Evolutionary conservation across 1,284 basidiomycete genomes (phyloP), one percentile per base, ranked within the genome.

Genomic region (Trametes pubescens): DNA sequence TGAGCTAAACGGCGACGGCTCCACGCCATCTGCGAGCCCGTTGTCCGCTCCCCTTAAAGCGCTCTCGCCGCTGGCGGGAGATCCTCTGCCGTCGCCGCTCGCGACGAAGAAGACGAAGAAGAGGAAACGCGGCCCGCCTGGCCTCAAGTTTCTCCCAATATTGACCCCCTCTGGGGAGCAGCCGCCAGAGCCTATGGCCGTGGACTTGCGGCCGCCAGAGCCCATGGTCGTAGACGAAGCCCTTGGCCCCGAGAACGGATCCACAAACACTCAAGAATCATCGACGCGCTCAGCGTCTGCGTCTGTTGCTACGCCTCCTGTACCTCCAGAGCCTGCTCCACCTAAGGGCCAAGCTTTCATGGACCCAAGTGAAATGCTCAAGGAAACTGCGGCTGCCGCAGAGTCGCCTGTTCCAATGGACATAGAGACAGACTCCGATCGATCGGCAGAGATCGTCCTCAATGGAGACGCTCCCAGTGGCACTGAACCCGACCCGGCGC

Each of bases 41-140:
- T 24, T 40, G 6, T 4, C 29, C 6, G 3, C 11, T 10, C 29
- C 48, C 34, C 26, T 11, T 3, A 56, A 56, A 2, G 44, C 21
- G 32, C 21, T 21, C 0, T 48, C 46, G 4, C 32, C 53, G 2
- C 40, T 37, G 16, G 13, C 53, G 18, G 40, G 24, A 13, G 53
- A 53, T 8, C 13, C 26, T 14, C 61, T 68, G 3, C 66, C 66
- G 18, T 63, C 66, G 7, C 66, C 66, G 13, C 48, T 68, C 4
- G 16, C 43, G 4, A 48, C 29, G 9, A 56, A 43, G 48, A 63
- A 58, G 29, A 29, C 44, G 16, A 67, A 59, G 62, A 65, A 62
- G 56, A 52, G 37, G 40, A 57, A 57, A 16, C 62, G 57, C 24
- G 49, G 54, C 2, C 66, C 66, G 4, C 66, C 66, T 21, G 66